phyloP scores from a whole-genome alignment of 306 rosid genomes.

The Acacia crassicarpa region DNA sequence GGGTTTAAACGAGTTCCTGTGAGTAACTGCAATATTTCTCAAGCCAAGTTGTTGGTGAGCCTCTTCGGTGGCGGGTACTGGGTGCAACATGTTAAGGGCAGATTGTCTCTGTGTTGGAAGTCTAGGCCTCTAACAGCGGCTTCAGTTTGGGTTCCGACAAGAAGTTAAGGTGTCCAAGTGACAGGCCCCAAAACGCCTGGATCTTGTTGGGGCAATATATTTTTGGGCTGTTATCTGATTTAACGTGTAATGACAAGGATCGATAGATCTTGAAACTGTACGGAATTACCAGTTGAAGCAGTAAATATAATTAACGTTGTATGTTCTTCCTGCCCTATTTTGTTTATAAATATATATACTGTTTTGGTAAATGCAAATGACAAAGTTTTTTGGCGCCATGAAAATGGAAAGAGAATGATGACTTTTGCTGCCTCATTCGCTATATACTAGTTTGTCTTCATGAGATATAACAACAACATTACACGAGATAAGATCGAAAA shows the following conservation, averaged over 20 bases:
- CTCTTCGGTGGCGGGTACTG: slow-evolving; percentile 61
- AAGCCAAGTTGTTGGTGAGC: slow-evolving; percentile 65
- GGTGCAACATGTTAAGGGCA: slow-evolving; percentile 52
- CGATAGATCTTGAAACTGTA: slow-evolving; percentile 10
- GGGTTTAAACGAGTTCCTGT: slow-evolving; percentile 48
- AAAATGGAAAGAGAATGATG: not conserved
- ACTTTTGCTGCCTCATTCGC: not conserved
- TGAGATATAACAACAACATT: not conserved
- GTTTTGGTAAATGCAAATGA: not conserved
- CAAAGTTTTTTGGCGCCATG: not conserved
- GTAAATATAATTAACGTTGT: not conserved
- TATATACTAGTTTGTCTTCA: not conserved
- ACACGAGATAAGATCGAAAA: not conserved
- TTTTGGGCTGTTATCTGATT: slow-evolving; percentile 4
- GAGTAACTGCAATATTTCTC: slow-evolving; percentile 55
- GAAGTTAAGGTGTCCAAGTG: not conserved
- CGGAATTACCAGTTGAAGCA: not conserved
- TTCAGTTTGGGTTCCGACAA: slow-evolving; percentile 58
- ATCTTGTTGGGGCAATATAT: not conserved
- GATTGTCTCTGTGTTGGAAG: slow-evolving; percentile 59
- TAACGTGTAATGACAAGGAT: not conserved
- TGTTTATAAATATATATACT: not conserved
- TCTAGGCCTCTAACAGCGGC: slow-evolving; percentile 64
- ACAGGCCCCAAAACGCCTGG: slow-evolving; percentile 33
- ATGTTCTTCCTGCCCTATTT: not conserved